phyloP scores from a whole-genome alignment of 2,329 filamentous ascomycete genomes.

The Penicillium hesseltinei region DNA sequence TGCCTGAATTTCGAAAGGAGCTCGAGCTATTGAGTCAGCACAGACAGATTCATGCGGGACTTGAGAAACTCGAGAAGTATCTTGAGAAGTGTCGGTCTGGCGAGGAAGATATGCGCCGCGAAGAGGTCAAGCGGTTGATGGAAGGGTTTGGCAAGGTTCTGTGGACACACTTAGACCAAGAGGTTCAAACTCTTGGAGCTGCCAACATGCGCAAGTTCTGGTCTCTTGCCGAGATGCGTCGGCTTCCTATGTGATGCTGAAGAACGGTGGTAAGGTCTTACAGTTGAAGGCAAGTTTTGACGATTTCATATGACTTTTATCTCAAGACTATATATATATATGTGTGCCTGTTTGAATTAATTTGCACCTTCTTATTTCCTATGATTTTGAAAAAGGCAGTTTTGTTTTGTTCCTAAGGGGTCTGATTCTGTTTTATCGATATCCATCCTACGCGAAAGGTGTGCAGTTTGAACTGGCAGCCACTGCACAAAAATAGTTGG shows the following conservation, averaged over 20 bases:
- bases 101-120: constrained; percentile 57
- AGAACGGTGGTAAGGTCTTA: not conserved
- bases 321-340: not conserved
- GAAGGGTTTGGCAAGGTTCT: constrained; percentile 75
- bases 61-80: constrained; percentile 67
- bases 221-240: constrained; percentile 70
- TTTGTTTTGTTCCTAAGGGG: not conserved
- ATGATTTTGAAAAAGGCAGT: not conserved
- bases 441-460: not conserved
- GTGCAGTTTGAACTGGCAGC: not conserved
- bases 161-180: constrained; percentile 80
- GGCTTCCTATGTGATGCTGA: constrained; percentile 61
- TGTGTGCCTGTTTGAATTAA: not conserved
- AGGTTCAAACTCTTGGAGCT: constrained; percentile 73
- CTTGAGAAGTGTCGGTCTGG: constrained; percentile 60
- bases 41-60: constrained; percentile 71
- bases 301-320: not conserved
- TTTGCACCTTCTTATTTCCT: not conserved
- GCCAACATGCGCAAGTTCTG: constrained; percentile 88
- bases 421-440: not conserved
- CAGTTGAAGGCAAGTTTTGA: not conserved
- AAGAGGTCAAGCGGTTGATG: constrained; percentile 67
- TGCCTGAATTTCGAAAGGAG: constrained; percentile 72
- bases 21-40: constrained; percentile 72
- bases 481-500: not conserved